Evolutionary conservation across 345 rosid genomes (phyloP).

Genomic region (Bretschneidera sinensis): DNA sequence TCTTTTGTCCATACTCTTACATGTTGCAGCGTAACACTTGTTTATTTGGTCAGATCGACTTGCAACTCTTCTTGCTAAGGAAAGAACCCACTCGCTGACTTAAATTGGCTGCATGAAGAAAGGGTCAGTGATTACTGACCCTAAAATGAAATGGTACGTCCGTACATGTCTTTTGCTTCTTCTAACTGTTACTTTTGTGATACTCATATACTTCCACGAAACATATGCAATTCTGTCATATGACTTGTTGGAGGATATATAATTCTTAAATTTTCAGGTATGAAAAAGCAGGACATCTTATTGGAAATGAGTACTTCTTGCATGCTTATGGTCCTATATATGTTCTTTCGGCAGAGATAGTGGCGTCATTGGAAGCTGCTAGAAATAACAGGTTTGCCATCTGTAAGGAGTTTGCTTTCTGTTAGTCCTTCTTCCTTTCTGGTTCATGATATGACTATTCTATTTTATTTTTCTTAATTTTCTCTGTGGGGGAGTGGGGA

Average conservation of each 20-base stretch:
- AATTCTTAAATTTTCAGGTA: conserved; percentile 39
- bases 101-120: conserved; percentile 91
- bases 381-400: conserved; percentile 61
- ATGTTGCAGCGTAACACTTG: too few species aligned
- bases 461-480: too few species aligned
- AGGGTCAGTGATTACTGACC: conserved; percentile 79
- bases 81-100: conserved; percentile 48
- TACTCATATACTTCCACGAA: background rate
- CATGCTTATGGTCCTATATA: conserved; percentile 85
- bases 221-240: background rate
- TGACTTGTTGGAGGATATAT: conserved; percentile 6
- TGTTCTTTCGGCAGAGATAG: conserved; percentile 64
- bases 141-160: conserved; percentile 63
- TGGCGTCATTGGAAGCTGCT: conserved; percentile 61
- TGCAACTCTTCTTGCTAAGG: conserved; percentile 75
- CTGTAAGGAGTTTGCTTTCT: background rate
- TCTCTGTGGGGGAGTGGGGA: too few species aligned
- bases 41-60: conserved; percentile 53
- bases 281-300: conserved; percentile 69
- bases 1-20: background rate
- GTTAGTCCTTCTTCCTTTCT: background rate
- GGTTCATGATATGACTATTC: too few species aligned
- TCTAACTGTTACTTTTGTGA: conserved; percentile 1
- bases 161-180: too few species aligned
- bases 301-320: conserved; percentile 75